phyloP scores from a whole-genome alignment of 139 green algal genomes.

The Raphidocelis subcapitata region DNA sequence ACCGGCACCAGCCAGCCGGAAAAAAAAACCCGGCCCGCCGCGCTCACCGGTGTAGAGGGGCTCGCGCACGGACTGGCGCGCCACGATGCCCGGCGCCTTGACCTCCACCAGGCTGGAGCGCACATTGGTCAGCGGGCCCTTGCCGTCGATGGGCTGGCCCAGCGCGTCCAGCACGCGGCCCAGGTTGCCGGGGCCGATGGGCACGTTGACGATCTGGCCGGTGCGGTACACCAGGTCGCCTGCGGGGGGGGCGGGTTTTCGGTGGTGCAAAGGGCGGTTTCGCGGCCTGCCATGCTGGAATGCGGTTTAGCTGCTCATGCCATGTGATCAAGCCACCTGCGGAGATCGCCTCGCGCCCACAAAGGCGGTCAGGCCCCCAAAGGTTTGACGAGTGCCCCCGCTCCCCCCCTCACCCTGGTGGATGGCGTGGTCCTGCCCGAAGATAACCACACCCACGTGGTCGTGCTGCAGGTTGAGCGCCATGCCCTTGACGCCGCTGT shows the following conservation, averaged over 20 bases:
- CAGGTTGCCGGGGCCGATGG: conserved; percentile 78
- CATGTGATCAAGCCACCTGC: conserved; percentile 1
- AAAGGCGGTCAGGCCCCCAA: too few relatives aligned
- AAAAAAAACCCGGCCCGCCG: neutral
- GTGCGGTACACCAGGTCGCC: conserved; percentile 88
- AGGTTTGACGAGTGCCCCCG: too few relatives aligned
- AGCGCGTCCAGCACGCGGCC: conserved; percentile 87
- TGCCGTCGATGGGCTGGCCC: conserved; percentile 84
- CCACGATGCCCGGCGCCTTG: conserved; percentile 78
- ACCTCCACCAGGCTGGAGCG: conserved; percentile 66
- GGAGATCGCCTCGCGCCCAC: too few relatives aligned
- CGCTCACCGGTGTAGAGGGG: conserved; percentile 54
- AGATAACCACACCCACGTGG: conserved; percentile 68
- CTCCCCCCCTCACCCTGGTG: conserved; percentile 26
- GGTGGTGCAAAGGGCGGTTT: conserved; percentile 72
- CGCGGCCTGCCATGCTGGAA: conserved; percentile 58
- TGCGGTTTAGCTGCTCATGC: too few relatives aligned
- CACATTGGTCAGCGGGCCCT: conserved; percentile 69
- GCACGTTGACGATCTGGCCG: conserved; percentile 89
- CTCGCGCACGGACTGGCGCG: conserved; percentile 57
- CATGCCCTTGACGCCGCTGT: conserved; percentile 79
- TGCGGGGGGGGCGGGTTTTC: conserved; percentile 49
- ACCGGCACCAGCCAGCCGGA: too few relatives aligned
- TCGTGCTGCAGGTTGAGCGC: conserved; percentile 82
- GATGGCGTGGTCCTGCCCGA: conserved; percentile 78